Evolutionary conservation across 371 early-diverging fungal species (phyloP).

Genomic region (Mycotypha africana): DNA sequence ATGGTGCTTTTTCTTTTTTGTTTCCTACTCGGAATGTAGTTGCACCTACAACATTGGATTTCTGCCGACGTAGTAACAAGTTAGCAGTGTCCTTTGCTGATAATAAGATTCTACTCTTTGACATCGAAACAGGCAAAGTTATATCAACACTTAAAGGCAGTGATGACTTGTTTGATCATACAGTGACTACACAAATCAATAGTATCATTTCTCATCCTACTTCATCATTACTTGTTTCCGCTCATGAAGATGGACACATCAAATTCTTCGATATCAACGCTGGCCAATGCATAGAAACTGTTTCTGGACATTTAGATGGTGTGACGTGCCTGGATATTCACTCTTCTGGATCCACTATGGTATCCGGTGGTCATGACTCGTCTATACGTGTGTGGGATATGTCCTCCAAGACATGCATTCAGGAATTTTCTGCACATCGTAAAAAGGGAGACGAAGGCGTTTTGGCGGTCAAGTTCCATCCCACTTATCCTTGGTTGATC

Average conservation of each 20-base stretch:
- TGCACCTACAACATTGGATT: conserved; percentile 68
- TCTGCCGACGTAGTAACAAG: conserved; percentile 58
- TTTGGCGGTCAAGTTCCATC: conserved; percentile 62
- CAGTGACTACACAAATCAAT: conserved; percentile 73
- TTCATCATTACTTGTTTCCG: conserved; percentile 65
- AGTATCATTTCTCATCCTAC: conserved; percentile 71
- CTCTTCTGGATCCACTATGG: conserved; percentile 60
- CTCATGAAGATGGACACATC: conserved; percentile 76
- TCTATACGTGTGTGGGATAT: conserved; percentile 82
- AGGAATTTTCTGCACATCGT: conserved; percentile 76
- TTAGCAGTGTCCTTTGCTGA: conserved; percentile 67
- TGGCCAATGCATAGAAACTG: conserved; percentile 60
- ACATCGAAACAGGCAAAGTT: conserved; percentile 71
- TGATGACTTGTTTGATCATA: conserved; percentile 62
- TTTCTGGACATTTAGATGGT: conserved; percentile 67
- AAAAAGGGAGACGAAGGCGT: conserved; percentile 79
- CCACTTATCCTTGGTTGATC: conserved; percentile 58
- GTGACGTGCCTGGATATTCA: conserved; percentile 69
- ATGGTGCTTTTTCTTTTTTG: background rate
- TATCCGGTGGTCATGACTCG: conserved; percentile 81
- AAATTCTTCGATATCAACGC: conserved; percentile 72
- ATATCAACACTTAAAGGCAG: conserved; percentile 49
- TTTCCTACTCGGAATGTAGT: conserved; percentile 15
- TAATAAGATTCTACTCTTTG: conserved; percentile 62
- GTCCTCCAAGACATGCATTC: conserved; percentile 57